Evolutionary conservation across 768 basidiomycete genomes (phyloP).

Genomic region (Lentinula edodes): DNA sequence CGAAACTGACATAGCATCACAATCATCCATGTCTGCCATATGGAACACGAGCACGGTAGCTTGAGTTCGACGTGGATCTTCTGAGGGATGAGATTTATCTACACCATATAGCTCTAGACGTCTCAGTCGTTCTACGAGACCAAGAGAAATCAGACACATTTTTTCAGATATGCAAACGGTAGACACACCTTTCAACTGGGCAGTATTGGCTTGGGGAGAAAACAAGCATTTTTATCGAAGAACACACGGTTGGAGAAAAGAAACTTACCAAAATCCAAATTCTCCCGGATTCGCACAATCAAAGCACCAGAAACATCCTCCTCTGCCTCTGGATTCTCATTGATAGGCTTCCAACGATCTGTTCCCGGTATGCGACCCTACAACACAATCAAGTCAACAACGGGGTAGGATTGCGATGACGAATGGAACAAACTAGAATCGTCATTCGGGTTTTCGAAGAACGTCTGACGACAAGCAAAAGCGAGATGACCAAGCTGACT

Average conservation of each 20-base stretch:
- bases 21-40: conserved; percentile 83
- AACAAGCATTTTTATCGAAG: neutral
- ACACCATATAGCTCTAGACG: conserved; percentile 87
- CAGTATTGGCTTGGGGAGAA: conserved; percentile 71
- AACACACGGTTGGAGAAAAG: neutral
- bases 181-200: conserved; percentile 77
- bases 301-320: conserved; percentile 79
- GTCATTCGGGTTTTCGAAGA: conserved; percentile 89
- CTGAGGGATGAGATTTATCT: conserved; percentile 79
- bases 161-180: neutral
- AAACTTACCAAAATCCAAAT: conserved; percentile 77
- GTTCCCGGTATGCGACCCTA: conserved; percentile 88
- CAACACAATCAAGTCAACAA: neutral
- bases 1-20: conserved; percentile 79
- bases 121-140: conserved; percentile 59
- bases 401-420: neutral
- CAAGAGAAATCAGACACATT: neutral
- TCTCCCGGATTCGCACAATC: conserved; percentile 87
- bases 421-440: conserved; percentile 57
- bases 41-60: conserved; percentile 86
- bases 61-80: conserved; percentile 70
- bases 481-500: conserved; percentile 81
- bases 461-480: conserved; percentile 84
- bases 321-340: conserved; percentile 78
- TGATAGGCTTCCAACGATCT: conserved; percentile 84